Conservation (phyloP, 2,329 filamentous ascomycete species). For the Aquanectria penicillioides region DNA sequence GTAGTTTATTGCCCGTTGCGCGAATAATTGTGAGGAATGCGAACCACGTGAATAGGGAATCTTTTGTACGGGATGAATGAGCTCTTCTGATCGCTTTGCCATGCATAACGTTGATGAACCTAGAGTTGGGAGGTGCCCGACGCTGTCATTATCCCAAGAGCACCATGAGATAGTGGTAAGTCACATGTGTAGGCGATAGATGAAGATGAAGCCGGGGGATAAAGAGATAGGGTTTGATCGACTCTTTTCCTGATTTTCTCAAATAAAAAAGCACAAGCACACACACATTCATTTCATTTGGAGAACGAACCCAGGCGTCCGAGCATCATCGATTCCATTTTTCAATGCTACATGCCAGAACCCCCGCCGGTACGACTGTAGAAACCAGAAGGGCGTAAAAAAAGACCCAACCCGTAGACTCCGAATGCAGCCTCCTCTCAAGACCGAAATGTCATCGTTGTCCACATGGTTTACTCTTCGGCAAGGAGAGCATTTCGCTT, state of each 20-base stretch:
- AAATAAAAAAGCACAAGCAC: neutral
- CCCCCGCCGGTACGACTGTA: slow-evolving; percentile 61
- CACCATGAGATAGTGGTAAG: no score
- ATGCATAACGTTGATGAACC: no score
- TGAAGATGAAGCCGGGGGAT: neutral
- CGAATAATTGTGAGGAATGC: no score
- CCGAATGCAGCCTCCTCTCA: slow-evolving; percentile 68
- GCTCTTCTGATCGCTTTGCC: no score
- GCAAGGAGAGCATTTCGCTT: slow-evolving; percentile 90
- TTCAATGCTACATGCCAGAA: slow-evolving; percentile 69
- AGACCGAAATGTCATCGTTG: slow-evolving; percentile 56
- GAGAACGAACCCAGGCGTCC: slow-evolving; percentile 41
- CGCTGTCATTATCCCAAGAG: neutral
- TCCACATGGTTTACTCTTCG: slow-evolving; percentile 65
- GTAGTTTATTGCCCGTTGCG: no score
- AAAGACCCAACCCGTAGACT: slow-evolving; percentile 68
- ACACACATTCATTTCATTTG: slow-evolving; percentile 23
- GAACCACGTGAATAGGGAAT: no score
- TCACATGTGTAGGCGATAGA: no score
- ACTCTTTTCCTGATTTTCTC: neutral
- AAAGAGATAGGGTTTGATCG: neutral
- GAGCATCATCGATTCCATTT: slow-evolving; percentile 63
- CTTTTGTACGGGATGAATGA: no score
- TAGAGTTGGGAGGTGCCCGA: no score
- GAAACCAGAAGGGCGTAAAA: slow-evolving; percentile 57